Base-by-base conservation (phyloP, 495 filamentous ascomycete genomes). In the Daldinia bambusicola region DNA sequence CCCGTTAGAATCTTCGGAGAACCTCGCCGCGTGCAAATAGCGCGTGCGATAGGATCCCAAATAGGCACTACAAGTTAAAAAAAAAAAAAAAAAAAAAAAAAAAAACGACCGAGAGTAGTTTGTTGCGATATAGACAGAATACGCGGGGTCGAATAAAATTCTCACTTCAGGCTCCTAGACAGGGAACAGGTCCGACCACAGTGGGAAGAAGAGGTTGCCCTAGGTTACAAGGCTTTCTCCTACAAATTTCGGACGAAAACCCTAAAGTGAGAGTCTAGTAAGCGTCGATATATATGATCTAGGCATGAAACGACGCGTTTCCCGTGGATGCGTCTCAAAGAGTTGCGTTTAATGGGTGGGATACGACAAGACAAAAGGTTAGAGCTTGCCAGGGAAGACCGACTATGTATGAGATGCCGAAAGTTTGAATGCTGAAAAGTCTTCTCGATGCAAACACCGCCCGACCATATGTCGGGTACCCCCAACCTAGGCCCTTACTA, bases 401-500 rank as follows among this genome's bases (percentile, higher is more conserved):
- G 48, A 32, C 55, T 55, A 63, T 61, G 63, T 67, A 70, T 56
- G 55, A 71, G 50, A 63, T 58, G 60, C 30, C 55, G 62, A 67
- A 70, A 53, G 63, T 70, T 64, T 66, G 58, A 31, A 74, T 45
- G 43, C 51, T 45, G 45, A 72, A 64, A 73, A 70, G 66, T 67
- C 61, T 74, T 66, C 55, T 34, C 34, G 62, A 66, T 70, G 71
- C 67, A 74, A 74, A 74, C 71, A 74, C 63, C 50, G 37, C 51
- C 57, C 61, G 57, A 65, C 55, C 64, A 74, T 67, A 74, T 70
- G 67, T 66, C 56, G 50, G 62, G 56, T 61, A 58, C 51, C 50
- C 63, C 63, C 48, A 63, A 61, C 51, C 57, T 53, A 70, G 61
- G 40, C 63, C 67, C 67, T 58, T 59, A 61, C 55, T 67, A 63